Conservation (phyloP, 2,329 filamentous ascomycete genomes). For the Fusarium newnesense region DNA sequence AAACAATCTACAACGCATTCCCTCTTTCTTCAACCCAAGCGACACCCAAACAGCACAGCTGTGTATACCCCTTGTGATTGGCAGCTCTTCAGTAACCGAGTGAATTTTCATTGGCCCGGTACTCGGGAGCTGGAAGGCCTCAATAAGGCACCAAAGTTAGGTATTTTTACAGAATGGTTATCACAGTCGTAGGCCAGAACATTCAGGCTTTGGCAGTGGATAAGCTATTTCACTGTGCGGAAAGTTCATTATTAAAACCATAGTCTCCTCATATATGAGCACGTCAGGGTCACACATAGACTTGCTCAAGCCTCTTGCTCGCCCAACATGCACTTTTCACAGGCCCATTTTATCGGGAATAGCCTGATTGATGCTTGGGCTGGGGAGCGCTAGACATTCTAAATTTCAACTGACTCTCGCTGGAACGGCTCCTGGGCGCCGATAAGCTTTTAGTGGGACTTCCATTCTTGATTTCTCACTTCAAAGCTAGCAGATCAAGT, state of each 20-base stretch:
- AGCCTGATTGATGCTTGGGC: neutral
- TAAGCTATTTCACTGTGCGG: fast-evolving
- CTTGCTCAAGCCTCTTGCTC: neutral
- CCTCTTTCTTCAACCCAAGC: neutral
- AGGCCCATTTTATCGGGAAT: neutral
- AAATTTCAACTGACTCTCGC: too few relatives aligned
- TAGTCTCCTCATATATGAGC: fast-evolving
- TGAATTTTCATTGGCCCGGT: neutral
- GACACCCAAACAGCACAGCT: neutral
- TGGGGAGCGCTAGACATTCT: too few relatives aligned
- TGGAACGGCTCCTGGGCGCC: too few relatives aligned
- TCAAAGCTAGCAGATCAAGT: too few relatives aligned
- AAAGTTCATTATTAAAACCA: fast-evolving
- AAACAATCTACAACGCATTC: neutral
- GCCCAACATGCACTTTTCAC: neutral
- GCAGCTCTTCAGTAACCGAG: fast-evolving
- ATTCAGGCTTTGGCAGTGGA: neutral
- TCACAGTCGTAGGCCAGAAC: fast-evolving
- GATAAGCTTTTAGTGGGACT: too few relatives aligned
- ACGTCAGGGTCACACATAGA: neutral
- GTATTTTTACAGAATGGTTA: neutral
- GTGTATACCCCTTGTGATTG: neutral
- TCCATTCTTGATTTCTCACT: too few relatives aligned
- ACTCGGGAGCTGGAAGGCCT: neutral
- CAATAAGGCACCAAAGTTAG: neutral